Evolutionary conservation across 148 eudicot species (phyloP).

Genomic region (Mesembryanthemum crystallinum): DNA sequence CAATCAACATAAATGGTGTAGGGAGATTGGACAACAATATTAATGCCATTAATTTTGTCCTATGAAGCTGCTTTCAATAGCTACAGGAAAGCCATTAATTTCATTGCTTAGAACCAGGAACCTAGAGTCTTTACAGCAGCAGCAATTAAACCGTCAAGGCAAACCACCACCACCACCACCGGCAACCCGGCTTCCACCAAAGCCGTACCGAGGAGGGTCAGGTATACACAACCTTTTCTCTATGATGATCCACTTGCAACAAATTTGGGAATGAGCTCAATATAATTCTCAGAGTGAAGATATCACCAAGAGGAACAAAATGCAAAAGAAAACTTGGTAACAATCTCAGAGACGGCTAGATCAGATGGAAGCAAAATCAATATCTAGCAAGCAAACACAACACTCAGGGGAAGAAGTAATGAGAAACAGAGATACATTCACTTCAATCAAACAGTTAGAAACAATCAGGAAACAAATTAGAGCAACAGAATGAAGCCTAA

Average conservation of each 20-base stretch:
- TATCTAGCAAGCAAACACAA: background rate
- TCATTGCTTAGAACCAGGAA: background rate
- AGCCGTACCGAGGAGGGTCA: too few relatives aligned
- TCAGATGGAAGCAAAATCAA: background rate
- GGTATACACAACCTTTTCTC: background rate
- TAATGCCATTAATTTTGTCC: background rate
- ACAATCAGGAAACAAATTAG: background rate
- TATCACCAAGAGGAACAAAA: background rate
- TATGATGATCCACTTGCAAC: background rate
- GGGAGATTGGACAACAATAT: background rate
- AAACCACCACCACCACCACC: background rate
- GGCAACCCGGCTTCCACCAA: background rate
- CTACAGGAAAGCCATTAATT: background rate
- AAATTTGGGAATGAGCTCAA: background rate
- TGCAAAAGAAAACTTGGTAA: background rate
- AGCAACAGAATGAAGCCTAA: slow-evolving; percentile 2
- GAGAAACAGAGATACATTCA: slow-evolving; percentile 10
- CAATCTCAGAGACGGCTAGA: background rate
- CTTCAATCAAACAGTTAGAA: slow-evolving; percentile 23
- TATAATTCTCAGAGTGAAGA: background rate
- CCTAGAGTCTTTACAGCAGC: background rate
- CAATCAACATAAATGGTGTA: slow-evolving; percentile 29
- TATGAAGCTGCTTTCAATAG: background rate
- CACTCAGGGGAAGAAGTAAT: background rate
- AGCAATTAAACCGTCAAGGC: background rate